A percentile compares a stretch with the other conserved stretches of the same genome.
phyloP scores from a whole-genome alignment of 2,329 filamentous ascomycete genomes.

The Orbilia ellipsospora region DNA sequence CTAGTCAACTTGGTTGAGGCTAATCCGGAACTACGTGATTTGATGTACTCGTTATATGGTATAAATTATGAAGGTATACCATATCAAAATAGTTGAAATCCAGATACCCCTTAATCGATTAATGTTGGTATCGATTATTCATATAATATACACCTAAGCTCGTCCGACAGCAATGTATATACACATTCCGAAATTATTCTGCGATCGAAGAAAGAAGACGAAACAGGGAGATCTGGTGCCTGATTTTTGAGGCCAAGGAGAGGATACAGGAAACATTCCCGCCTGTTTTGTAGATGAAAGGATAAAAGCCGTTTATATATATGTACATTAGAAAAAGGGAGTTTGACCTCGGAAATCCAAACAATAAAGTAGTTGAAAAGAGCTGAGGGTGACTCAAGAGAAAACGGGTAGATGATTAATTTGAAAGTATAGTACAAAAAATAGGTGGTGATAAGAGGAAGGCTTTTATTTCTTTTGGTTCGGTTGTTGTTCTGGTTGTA shows the following conservation, averaged over 20 bases:
- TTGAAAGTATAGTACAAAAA: slow-evolving; percentile 34
- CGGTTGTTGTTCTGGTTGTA: slow-evolving; percentile 23
- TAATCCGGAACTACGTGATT: too few relatives aligned
- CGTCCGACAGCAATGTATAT: background rate
- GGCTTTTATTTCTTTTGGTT: slow-evolving; percentile 29
- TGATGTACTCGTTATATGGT: too few relatives aligned
- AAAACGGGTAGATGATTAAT: background rate
- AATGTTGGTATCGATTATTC: background rate
- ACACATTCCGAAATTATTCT: background rate
- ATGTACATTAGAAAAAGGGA: background rate
- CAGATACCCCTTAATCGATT: too few relatives aligned
- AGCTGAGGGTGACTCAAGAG: background rate
- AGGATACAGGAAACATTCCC: background rate
- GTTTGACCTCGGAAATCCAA: background rate
- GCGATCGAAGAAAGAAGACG: background rate
- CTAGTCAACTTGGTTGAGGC: too few relatives aligned
- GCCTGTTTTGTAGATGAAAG: background rate
- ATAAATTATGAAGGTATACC: too few relatives aligned
- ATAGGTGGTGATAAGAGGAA: background rate
- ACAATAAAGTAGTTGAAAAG: background rate
- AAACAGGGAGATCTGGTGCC: background rate
- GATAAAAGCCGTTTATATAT: background rate
- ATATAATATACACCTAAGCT: background rate
- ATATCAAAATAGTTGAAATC: too few relatives aligned
- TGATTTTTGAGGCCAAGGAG: background rate